A percentile compares a stretch with the other conserved stretches of the same genome.
These are phyloP conservation scores for Chimonanthus salicifolius DNA, from an alignment of 164 flowering plant genomes.

Conservation along the genomic window DNA sequence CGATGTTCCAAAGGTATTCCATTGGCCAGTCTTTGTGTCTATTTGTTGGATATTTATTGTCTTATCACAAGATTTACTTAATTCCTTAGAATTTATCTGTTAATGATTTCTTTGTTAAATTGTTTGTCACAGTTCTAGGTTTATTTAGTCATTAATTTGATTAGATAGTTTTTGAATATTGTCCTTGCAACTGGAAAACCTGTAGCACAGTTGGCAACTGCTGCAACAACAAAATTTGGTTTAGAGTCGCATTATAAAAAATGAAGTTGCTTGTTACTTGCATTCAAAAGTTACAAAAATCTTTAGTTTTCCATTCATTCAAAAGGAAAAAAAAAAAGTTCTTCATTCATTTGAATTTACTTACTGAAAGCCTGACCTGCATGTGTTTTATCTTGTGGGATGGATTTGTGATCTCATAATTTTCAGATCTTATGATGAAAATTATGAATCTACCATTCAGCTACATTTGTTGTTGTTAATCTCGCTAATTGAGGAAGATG, in stretches of 20 bases:
- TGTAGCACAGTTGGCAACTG: too few relatives aligned
- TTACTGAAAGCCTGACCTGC: neutral
- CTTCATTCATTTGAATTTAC: neutral
- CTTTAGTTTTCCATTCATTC: neutral
- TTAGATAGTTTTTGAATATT: too few relatives aligned
- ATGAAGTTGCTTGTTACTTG: neutral
- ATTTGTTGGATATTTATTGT: neutral
- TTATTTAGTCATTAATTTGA: too few relatives aligned
- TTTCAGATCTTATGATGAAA: neutral
- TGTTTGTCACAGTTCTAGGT: too few relatives aligned
- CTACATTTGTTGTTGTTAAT: neutral
- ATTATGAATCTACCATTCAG: neutral
- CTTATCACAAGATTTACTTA: neutral
- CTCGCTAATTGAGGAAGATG: neutral
- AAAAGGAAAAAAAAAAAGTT: neutral
- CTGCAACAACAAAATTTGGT: too few relatives aligned
- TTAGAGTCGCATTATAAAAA: neutral
- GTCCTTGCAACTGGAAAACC: too few relatives aligned
- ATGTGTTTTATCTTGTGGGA: neutral
- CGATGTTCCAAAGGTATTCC: slow-evolving; percentile 89
- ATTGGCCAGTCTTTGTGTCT: neutral
- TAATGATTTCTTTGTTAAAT: neutral
- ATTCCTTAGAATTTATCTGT: neutral
- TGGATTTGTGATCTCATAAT: neutral
- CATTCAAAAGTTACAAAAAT: neutral